Evolutionary conservation across 2,329 filamentous ascomycete species (phyloP), one percentile per base, ranked within the genome.

Genomic region (Epichloe sylvatica): DNA sequence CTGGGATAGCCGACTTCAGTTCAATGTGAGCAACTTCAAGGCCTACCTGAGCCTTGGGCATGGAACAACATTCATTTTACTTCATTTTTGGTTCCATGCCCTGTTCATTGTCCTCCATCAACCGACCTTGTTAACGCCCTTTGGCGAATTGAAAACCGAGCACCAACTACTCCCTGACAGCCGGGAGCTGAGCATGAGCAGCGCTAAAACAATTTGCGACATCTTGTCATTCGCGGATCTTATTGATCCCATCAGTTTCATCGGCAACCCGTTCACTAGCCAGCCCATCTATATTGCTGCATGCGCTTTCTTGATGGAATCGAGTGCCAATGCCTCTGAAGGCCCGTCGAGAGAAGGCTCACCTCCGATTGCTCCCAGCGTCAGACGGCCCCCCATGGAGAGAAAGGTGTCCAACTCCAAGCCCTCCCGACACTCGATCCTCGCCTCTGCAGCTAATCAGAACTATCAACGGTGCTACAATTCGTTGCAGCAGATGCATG

Each of bases 221-320:
- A 94, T 94, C 15, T 67, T 94, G 8, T 83, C 85, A 1, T 94
- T 94, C 63, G 86, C 87, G 0, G 86, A 94, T 60, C 69, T 94
- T 9, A 86, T 92, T 47, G 86, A 94, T 62, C 81, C 85, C 0
- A 89, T 86, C 62, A 90, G 87, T 57, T 87, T 90, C 50, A 83
- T 90, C 35, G 86, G 87, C 1, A 94, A 92, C 52, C 88, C 88
- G 0, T 94, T 94, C 56, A 92, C 86, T 0, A 88, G 84, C 45
- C 88, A 94, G 64, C 88, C 88, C 0, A 94, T 94, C 60, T 94
- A 94, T 58, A 91, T 94, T 52, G 88, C 88, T 1, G 88, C 87
- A 1, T 94, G 87, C 60, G 88, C 88, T 0, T 94, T 94, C 57
- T 69, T 94, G 15, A 87, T 88, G 68, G 88, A 94, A 61, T 87